Evolutionary conservation across 345 rosid species (phyloP), one percentile per base, ranked within the genome.

Genomic region (Clausena lansium): DNA sequence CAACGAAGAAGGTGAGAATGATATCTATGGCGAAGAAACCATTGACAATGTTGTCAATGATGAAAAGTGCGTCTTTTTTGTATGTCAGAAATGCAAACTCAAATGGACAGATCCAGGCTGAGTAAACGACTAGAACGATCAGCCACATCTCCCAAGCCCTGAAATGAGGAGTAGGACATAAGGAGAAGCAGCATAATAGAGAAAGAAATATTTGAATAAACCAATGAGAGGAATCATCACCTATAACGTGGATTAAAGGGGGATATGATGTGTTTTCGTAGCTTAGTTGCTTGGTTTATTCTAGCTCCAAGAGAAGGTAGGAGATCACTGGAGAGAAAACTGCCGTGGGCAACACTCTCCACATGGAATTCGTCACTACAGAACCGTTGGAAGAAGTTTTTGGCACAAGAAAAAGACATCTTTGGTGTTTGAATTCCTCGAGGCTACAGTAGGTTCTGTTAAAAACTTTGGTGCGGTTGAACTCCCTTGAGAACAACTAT

Each of bases 101-200:
- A 73, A 95, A 95, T 11, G 99, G 99, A 79, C 91, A 91, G 67
- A 93, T 89, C 99, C 98, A 95, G 27, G 99, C 98, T 20, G 97
- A 95, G 84, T 95, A 95, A 77, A 95, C 85, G 77, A 95, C 99
- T 11, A 95, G 87, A 76, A 91, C 67, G 47, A 95, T 87, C 39
- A 95, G 91, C 92, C 93, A 89, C 94, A 90, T 87, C 95, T 93
- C 93, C 99, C 98, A 95, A 77, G 93, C 92, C 92, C 99, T 95
- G 98, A 76, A 82, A 79, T 50, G 80, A 79, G 82, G 73, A 82
- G 77, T 66, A 85, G 77, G 86, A 87, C 78, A 69, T 84, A 78
- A 86, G 76, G 55, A 72, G 83, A 36, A 80, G 76, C 85, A 77
- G 76, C 68, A 33, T 74, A 22, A 74, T 24, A 61, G 25, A 66